Base-by-base conservation (phyloP, 306 rosid genomes). In the Corylus heterophylla region DNA sequence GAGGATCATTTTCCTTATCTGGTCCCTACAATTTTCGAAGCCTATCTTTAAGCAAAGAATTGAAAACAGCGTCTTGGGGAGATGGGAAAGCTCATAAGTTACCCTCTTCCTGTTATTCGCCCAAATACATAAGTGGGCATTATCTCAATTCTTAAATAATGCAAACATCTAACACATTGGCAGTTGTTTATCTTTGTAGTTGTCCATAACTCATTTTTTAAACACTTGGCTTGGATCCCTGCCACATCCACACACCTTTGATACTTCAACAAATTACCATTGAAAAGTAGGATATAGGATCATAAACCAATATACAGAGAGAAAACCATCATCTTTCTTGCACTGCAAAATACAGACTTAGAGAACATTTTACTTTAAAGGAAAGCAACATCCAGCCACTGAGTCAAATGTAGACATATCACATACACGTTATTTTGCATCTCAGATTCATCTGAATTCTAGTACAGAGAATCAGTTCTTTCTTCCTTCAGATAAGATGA, bases 401-500 rank as follows among this genome's bases (percentile, higher is more conserved):
- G 68, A 66, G 80, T 68, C 77, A 76, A 42, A 72, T 16, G 61
- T 59, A 14, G 61, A 67, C 66, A 31, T 18, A n/a, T 62, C 45
- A 63, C 12, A 2, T 31, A 17, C 45, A 82, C 45, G 75, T 73
- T 59, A 59, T 25, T 45, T 70, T 20, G 54, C 85, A 75, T 69
- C 45, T 79, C 29, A 70, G 61, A 79, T 62, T 35, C 76, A 37
- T 72, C 66, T 61, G 73, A 54, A 8, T 80, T 70, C 78, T 80
- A 31, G 66, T 17, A 56, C 79, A 58, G 61, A 58, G 76, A 20
- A 68, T 90, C 85, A 90, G 84, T 95, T 92, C 90, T 95, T 95
- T 75, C 98, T 89, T 79, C 98, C 98, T 85, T 95, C 98, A 76
- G 67, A 14, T 71, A 95, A 83, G 92, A 95, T 91, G 50, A 95